A percentile compares a stretch with the other conserved stretches of the same genome.
Conservation (phyloP, 2,329 filamentous ascomycete species). For the Cadophora luteo-olivacea region DNA sequence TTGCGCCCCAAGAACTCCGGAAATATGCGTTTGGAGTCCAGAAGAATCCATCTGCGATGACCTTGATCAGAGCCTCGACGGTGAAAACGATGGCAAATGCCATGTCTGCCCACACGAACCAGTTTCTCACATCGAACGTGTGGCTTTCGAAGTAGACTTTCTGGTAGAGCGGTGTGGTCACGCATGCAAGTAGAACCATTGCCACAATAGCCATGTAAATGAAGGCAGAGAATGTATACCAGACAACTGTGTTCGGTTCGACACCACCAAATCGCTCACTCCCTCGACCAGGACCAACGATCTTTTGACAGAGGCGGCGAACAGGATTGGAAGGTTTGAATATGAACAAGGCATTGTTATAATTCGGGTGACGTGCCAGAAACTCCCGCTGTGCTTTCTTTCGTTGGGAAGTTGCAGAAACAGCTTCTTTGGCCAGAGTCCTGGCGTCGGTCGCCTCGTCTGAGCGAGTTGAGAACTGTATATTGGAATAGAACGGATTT, state of each 20-base stretch:
- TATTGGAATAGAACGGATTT: constrained; percentile 92
- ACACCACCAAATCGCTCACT: constrained; percentile 87
- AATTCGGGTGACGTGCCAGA: constrained; percentile 82
- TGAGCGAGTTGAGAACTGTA: constrained; percentile 67
- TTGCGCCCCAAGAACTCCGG: constrained; percentile 94
- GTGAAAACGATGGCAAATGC: constrained; percentile 89
- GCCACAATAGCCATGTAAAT: constrained; percentile 93
- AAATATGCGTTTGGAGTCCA: constrained; percentile 98
- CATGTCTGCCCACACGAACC: constrained; percentile 95
- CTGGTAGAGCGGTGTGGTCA: constrained; percentile 94
- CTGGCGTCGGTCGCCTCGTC: constrained; percentile 84
- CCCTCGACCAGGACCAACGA: constrained; percentile 91
- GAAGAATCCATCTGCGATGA: constrained; percentile 92
- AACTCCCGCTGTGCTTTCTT: constrained; percentile 93
- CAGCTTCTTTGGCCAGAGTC: constrained; percentile 88
- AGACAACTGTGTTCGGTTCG: constrained; percentile 85
- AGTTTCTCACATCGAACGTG: constrained; percentile 70
- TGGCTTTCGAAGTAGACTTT: constrained; percentile 77
- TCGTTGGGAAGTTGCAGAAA: constrained; percentile 80
- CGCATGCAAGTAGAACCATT: constrained; percentile 96
- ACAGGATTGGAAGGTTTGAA: constrained; percentile 82
- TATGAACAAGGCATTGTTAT: constrained; percentile 91
- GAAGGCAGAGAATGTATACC: constrained; percentile 93
- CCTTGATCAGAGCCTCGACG: constrained; percentile 86
- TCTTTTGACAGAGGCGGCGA: constrained; percentile 81